These are phyloP conservation scores for Hirsutella rhossiliensis DNA, from an alignment of 2,329 filamentous ascomycete genomes.

Conservation along the genomic window DNA sequence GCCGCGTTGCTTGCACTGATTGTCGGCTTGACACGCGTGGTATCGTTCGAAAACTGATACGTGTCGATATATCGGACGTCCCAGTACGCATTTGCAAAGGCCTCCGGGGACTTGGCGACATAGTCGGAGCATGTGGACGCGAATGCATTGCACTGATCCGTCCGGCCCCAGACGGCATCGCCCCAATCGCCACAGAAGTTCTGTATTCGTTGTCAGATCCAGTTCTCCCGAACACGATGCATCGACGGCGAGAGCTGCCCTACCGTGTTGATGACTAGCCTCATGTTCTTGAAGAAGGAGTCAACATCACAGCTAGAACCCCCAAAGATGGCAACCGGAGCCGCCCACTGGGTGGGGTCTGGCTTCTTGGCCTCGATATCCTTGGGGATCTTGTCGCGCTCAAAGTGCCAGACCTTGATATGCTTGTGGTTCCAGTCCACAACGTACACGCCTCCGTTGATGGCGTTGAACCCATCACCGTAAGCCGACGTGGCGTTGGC, in stretches of 20 bases:
- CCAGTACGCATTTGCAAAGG: constrained; percentile 33
- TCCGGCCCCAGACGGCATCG: constrained; percentile 29
- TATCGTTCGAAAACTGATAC: constrained; percentile 17
- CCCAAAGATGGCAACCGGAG: constrained; percentile 58
- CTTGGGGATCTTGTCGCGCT: constrained; percentile 48
- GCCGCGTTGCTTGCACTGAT: no score
- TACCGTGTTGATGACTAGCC: constrained; percentile 59
- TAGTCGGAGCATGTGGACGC: constrained; percentile 33
- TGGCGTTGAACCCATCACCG: constrained; percentile 55
- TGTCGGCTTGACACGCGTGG: not conserved
- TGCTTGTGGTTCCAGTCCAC: constrained; percentile 56
- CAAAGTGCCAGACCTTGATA: constrained; percentile 70
- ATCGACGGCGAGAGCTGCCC: constrained; percentile 3
- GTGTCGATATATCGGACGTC: constrained; percentile 43
- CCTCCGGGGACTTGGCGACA: constrained; percentile 31
- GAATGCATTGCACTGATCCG: constrained; percentile 24
- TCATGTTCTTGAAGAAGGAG: constrained; percentile 53
- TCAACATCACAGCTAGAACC: constrained; percentile 51
- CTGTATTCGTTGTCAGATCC: constrained; percentile 11
- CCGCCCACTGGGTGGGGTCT: constrained; percentile 54
- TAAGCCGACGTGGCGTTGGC: constrained; percentile 33
- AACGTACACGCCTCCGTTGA: constrained; percentile 56
- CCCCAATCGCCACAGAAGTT: constrained; percentile 73
- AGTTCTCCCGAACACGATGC: not conserved
- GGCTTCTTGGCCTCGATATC: constrained; percentile 51